Base-by-base conservation (phyloP, 495 filamentous ascomycete species). In the Lasiosphaeria ovina region DNA sequence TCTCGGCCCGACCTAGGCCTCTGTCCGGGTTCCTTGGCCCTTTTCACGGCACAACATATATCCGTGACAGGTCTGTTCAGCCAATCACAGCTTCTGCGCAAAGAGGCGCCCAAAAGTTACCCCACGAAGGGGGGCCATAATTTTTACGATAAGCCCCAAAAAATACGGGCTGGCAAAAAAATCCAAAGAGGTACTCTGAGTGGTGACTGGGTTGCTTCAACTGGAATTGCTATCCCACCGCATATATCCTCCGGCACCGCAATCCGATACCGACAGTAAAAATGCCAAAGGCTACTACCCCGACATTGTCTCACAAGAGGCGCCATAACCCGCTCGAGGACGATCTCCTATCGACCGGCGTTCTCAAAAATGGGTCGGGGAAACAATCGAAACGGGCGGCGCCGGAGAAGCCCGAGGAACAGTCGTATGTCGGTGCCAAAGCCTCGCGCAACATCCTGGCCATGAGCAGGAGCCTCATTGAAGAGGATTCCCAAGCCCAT, bases 401-500 rank as follows among this genome's bases (percentile, higher is more conserved):
- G 42, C 76, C 78, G 34, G 79, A 84, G 35, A 82, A 86, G 24
- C 83, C 83, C 51, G 83, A 87, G 65, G 83, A 87, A 65, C 83
- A 89, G 52, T 77, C 80, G 62, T 96, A 84, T 68, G 81, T 98
- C 57, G 93, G 97, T 72, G 87, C 92, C 51, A 91, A 89, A 67
- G 82, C 91, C 38, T 96, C 93, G 47, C 81, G 87, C 59, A 92
- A 91, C 68, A 97, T 98, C 71, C 72, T 98, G 60, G 85, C 87
- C 60, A 89, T 97, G 66, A 93, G 91, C 44, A 86, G 90, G 62
- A 89, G 91, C 62, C 77, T 96, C 45, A 86, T 84, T 11, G 90
- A 93, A 33, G 92, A 96, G 70, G 88, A 89, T 17, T 54, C 63
- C 16, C 53, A 76, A 55, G 60, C 66, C 24, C 61, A 64, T 7